Evolutionary conservation across 1,284 basidiomycete genomes (phyloP), one percentile per base, ranked within the genome.

Genomic region (Agroathelia rolfsii): DNA sequence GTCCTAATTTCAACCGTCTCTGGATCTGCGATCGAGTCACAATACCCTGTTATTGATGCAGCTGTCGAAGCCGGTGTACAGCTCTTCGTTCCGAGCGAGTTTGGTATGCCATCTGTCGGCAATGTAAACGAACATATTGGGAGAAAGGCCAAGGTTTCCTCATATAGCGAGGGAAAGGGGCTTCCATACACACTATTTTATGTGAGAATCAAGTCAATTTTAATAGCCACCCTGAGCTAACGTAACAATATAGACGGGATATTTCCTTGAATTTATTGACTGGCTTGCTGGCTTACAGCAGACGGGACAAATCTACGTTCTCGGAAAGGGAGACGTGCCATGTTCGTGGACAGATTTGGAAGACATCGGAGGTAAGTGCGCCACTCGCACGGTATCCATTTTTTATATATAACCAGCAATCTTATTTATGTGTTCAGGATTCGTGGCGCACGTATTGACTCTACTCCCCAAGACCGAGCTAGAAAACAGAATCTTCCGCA

Each of bases 61-160:
- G 55, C 58, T 25, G 60, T 58, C 42, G 45, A 42, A 18, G 58
- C 59, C 0, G 52, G 51, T 7, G 59, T 62, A 13, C 49, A 53
- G 35, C 30, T 59, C 26, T 62, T 63, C 32, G 47, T 64, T 6
- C 62, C 61, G 3, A 58, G 55, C 6, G 61, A 63, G 34, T 61
- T 50, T 15, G 59, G 60, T 4, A 47, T 46, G 40, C 46, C 46
- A 7, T 50, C 50, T 11, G 11, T 14, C 9, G 11, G 9, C 15
- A 31, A 9, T 31, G n/a, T n/a, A 8, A 24, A 9, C 30, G 15
- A 6, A 7, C 21, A 9, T 28, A 8, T 29, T 21, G n/a, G 8
- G 10, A n/a, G 9, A 17, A 29, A 28, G 24, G 10, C 17, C 7
- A n/a, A 6, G 8, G 14, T 28, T 28, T 4, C 12, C 36, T 36